Percentiles rank a stretch among this genome's conserved stretches.
Evolutionary conservation across 75 land plant genomes (phyloP).

Genomic region (Azolla pinnata): DNA sequence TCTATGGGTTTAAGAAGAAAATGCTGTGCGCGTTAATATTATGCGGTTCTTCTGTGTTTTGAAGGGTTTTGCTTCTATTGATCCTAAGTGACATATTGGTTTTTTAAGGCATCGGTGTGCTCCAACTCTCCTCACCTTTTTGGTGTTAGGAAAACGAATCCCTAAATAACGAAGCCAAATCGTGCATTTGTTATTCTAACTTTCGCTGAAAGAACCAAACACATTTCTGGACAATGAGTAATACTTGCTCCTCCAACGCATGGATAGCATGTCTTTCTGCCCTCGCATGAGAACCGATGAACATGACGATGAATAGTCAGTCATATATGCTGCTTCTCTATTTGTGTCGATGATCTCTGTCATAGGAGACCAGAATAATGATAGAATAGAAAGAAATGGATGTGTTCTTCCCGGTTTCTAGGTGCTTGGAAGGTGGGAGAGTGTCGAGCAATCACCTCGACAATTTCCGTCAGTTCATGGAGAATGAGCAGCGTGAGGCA

Average conservation of each 20-base stretch:
- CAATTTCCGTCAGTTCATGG: slow-evolving; percentile 55
- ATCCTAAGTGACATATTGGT: no score
- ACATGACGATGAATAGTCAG: neutral
- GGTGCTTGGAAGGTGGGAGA: slow-evolving; percentile 43
- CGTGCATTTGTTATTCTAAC: neutral
- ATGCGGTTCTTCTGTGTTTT: neutral
- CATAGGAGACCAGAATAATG: neutral
- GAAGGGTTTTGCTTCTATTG: no score
- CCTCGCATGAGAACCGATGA: neutral
- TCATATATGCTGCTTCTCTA: neutral
- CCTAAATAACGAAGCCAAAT: no score
- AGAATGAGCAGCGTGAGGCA: slow-evolving; percentile 52
- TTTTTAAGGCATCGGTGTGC: neutral
- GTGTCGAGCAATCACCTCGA: slow-evolving; percentile 48
- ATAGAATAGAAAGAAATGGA: no score
- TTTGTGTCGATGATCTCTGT: neutral
- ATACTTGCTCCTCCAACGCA: no score
- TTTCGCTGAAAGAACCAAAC: neutral
- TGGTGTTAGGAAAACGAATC: neutral
- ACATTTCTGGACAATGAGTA: neutral
- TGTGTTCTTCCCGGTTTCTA: slow-evolving; percentile 19
- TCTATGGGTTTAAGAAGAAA: neutral
- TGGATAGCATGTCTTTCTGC: neutral
- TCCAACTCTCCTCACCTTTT: neutral
- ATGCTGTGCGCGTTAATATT: neutral